These are phyloP conservation scores for Sphagnum tenellum DNA, from an alignment of 225 moss, liverwort and hornwort genomes.

Conservation along the genomic window DNA sequence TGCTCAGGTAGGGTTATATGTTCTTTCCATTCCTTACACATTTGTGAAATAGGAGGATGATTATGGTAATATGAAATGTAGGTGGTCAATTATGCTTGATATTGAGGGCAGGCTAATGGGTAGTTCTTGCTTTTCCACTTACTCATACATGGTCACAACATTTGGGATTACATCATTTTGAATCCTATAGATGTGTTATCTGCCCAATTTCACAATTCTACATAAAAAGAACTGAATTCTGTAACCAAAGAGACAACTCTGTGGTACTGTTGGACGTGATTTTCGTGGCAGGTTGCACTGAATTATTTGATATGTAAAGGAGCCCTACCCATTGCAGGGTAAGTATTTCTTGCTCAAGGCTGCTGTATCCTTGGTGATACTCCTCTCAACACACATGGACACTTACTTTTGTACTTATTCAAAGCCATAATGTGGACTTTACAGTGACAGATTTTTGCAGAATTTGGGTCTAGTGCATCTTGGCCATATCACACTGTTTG, in stretches of 20 bases:
- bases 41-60: no score
- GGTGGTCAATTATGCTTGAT: no score
- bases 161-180: neutral
- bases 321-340: constrained; percentile 85
- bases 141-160: no score
- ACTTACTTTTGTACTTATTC: neutral
- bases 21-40: neutral
- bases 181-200: no score
- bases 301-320: constrained; percentile 82
- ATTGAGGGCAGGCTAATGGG: no score
- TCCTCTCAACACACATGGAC: no score
- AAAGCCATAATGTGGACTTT: neutral
- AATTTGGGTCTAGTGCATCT: neutral
- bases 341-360: neutral
- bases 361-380: neutral
- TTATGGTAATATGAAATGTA: no score
- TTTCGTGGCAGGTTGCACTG: constrained; percentile 57
- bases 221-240: no score
- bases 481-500: neutral
- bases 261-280: neutral
- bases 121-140: no score
- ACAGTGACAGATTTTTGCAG: neutral
- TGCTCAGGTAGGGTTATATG: constrained; percentile 44
- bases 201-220: no score
- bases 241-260: neutral